These are phyloP conservation scores for Penicillium sp. DNA, from an alignment of 2,329 filamentous ascomycete genomes.

Conservation along the genomic window DNA sequence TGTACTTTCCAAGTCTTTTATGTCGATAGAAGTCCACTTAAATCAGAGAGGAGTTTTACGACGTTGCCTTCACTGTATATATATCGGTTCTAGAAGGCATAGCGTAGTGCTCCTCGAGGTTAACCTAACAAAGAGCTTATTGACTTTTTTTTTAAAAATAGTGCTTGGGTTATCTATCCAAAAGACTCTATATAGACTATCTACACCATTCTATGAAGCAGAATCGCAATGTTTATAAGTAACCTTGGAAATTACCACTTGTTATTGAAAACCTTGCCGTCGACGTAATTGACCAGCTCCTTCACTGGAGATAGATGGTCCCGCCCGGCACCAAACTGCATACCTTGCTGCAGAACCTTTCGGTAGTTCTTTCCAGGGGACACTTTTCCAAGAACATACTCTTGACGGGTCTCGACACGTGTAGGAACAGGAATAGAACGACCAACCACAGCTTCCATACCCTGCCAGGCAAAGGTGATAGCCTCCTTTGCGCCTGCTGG, in stretches of 20 bases:
- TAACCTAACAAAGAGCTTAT: no score
- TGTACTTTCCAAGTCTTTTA: no score
- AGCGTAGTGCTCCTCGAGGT: no score
- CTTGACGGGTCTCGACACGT: conserved; percentile 53
- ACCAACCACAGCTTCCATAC: conserved; percentile 60
- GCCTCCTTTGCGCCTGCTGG: conserved; percentile 61
- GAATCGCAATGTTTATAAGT: no score
- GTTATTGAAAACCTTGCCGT: conserved; percentile 52
- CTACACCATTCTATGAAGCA: no score
- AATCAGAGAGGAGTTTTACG: no score
- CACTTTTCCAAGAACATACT: conserved; percentile 58
- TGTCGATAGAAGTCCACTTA: no score
- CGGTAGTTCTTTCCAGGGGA: conserved; percentile 58
- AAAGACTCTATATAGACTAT: no score
- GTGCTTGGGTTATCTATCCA: no score
- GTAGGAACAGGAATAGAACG: conserved; percentile 57
- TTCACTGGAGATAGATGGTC: conserved; percentile 50
- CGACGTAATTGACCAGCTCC: conserved; percentile 54
- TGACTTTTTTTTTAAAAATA: no score
- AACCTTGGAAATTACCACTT: conserved; percentile 44
- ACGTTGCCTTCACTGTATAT: no score
- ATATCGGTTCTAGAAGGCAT: no score
- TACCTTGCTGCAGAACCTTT: conserved; percentile 54
- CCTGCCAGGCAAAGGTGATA: conserved; percentile 62
- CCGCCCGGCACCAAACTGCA: conserved; percentile 51